These are phyloP conservation scores for Aphanomyces stellatus DNA, from an alignment of 352 stramenopile genomes.

Conservation along the genomic window DNA sequence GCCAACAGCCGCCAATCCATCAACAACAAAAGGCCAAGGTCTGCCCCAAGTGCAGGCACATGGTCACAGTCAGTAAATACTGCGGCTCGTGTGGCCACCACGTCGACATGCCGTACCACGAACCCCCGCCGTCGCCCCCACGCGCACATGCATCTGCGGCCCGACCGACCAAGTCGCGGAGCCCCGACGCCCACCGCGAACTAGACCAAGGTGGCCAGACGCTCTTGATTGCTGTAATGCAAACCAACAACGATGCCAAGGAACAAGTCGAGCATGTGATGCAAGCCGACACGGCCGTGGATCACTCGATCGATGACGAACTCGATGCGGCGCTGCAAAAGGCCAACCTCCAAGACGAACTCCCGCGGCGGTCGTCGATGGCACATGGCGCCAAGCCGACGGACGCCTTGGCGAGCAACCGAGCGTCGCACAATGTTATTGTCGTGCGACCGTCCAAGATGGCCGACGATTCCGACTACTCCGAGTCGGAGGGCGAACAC, in stretches of 20 bases:
- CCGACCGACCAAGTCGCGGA: background rate
- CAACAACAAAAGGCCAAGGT: background rate
- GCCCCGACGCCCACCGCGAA: background rate
- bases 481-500: slow-evolving; percentile 17
- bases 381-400: background rate
- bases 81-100: slow-evolving; percentile 14
- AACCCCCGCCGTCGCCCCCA: background rate
- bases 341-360: background rate
- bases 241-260: background rate
- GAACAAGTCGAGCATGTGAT: background rate
- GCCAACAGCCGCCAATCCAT: too few species aligned
- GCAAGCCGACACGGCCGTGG: slow-evolving; percentile 7
- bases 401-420: background rate
- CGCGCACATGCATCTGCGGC: background rate
- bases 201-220: slow-evolving; percentile 5
- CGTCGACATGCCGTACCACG: slow-evolving; percentile 13
- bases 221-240: slow-evolving; percentile 17
- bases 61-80: slow-evolving; percentile 10
- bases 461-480: slow-evolving; percentile 17
- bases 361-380: too few species aligned
- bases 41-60: slow-evolving; percentile 18
- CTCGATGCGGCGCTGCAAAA: slow-evolving; percentile 7
- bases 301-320: slow-evolving; percentile 10
- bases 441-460: slow-evolving; percentile 9
- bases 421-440: background rate